Percentiles rank a stretch among this genome's conserved stretches.
These are phyloP conservation scores for Helianthus annuus DNA, from an alignment of 129 eudicot species.

Conservation along the genomic window HanXRQr2.0-SUNRISE NC_035446.2:150668219-150668718, in stretches of 20 bases:
- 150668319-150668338: background rate
- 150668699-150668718: too few species aligned
- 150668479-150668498: slow-evolving; percentile 92
- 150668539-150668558: too few species aligned
- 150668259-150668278: slow-evolving; percentile 85
- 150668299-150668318: slow-evolving; percentile 1
- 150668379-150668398: background rate
- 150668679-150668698: too few species aligned
- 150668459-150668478: slow-evolving; percentile 99
- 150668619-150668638: too few species aligned
- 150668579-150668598: too few species aligned
- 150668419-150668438: slow-evolving; percentile 97
- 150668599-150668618: too few species aligned
- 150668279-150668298: slow-evolving; percentile 75
- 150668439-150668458: slow-evolving; percentile 92
- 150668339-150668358: background rate
- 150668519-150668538: slow-evolving; percentile 81
- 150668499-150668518: slow-evolving; percentile 96
- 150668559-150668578: too few species aligned
- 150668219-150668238: slow-evolving; percentile 90
- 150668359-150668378: background rate
- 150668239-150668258: slow-evolving; percentile 89
- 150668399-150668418: slow-evolving; percentile 99
- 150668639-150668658: too few species aligned
- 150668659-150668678: too few species aligned